These are phyloP conservation scores for Cydonia oblonga DNA, from an alignment of 331 rosid species.

Conservation along the genomic window DNA sequence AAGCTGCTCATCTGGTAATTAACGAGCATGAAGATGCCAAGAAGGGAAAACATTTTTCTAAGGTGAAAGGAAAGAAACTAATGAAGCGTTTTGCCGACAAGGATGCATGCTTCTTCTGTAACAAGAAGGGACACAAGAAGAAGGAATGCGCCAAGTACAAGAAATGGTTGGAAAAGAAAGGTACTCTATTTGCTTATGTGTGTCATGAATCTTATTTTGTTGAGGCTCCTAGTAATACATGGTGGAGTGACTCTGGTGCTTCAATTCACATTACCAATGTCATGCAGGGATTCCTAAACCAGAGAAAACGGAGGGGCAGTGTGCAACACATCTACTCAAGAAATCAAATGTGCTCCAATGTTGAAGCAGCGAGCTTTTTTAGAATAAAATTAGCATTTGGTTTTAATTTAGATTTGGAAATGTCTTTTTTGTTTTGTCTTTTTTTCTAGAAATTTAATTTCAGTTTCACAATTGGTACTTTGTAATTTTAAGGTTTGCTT, in stretches of 20 bases:
- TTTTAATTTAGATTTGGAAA: background rate
- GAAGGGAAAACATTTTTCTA: background rate
- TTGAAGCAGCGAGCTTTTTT: background rate
- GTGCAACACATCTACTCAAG: background rate
- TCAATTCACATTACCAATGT: background rate
- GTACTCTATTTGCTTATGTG: background rate
- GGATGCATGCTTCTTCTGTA: background rate
- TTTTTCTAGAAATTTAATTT: background rate
- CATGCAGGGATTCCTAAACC: background rate
- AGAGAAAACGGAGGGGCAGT: background rate
- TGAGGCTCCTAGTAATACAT: background rate
- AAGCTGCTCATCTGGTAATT: background rate
- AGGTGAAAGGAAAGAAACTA: background rate
- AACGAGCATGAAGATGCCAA: background rate
- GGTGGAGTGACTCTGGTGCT: background rate
- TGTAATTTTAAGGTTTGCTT: background rate
- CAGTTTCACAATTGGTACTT: background rate
- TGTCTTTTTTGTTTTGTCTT: background rate
- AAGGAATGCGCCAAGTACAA: background rate
- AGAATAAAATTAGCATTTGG: background rate
- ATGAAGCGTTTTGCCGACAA: background rate
- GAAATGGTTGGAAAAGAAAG: background rate
- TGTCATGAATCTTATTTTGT: background rate
- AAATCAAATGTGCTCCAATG: background rate
- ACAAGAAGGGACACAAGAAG: background rate